Conservation (phyloP, 306 rosid genomes). For the Quercus alba region DNA sequence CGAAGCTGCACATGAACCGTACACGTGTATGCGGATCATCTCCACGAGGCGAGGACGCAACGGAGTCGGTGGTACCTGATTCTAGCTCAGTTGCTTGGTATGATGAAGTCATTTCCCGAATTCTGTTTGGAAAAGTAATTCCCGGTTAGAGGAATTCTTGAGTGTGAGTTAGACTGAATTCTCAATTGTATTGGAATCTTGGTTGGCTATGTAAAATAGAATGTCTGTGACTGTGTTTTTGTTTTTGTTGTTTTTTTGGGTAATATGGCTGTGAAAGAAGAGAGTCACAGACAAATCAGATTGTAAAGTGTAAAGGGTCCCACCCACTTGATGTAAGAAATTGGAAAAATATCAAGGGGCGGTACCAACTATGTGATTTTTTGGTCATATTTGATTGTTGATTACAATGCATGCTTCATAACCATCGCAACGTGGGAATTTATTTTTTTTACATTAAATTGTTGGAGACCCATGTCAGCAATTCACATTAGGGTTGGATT, state of each 20-base stretch:
- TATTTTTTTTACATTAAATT: not conserved
- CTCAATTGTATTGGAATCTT: not conserved
- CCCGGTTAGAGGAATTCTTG: too few species aligned
- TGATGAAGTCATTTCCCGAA: conserved; percentile 56
- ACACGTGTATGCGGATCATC: conserved; percentile 47
- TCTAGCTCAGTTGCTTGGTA: conserved; percentile 50
- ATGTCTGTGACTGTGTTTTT: not conserved
- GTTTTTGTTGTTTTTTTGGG: not conserved
- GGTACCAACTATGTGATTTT: not conserved
- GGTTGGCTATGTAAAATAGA: not conserved
- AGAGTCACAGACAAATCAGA: not conserved
- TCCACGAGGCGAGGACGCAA: conserved; percentile 66
- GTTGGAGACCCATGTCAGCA: not conserved
- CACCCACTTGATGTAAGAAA: not conserved
- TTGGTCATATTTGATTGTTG: not conserved
- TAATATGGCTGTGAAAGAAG: not conserved
- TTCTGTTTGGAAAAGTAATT: not conserved
- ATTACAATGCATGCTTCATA: not conserved
- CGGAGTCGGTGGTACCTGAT: conserved; percentile 52
- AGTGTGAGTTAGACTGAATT: too few species aligned
- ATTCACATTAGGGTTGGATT: not conserved
- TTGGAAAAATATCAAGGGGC: not conserved
- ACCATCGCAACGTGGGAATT: not conserved
- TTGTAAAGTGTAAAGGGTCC: not conserved
- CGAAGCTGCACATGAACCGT: conserved; percentile 97